A percentile compares a stretch with the other conserved stretches of the same genome.
Conservation (phyloP, 1,284 basidiomycete species). For the Chalciporus sp. region DNA sequence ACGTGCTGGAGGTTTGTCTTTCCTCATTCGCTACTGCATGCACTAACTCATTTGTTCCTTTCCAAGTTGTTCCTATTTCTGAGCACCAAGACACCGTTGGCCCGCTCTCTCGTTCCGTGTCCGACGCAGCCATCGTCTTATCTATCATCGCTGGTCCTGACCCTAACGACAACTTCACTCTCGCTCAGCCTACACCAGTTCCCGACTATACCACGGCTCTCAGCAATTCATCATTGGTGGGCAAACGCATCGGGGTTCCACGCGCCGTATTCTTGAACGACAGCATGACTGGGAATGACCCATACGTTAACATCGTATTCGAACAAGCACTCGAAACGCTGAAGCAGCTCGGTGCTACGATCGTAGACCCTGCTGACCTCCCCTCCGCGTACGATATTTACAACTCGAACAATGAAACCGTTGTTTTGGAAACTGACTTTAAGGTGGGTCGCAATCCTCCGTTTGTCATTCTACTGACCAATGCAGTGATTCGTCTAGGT, state of each 20-base stretch:
- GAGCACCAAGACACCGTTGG: conserved; percentile 67
- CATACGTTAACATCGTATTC: conserved; percentile 48
- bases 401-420: conserved; percentile 51
- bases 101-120: conserved; percentile 58
- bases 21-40: neutral
- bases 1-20: conserved; percentile 50
- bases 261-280: conserved; percentile 48
- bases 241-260: conserved; percentile 64
- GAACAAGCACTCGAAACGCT: conserved; percentile 52
- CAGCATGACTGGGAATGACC: conserved; percentile 44
- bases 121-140: conserved; percentile 62
- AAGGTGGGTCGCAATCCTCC: conserved; percentile 42
- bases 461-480: neutral
- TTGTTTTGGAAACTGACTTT: conserved; percentile 58
- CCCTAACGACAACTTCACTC: conserved; percentile 61
- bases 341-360: conserved; percentile 53
- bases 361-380: conserved; percentile 65
- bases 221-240: conserved; percentile 48
- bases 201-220: conserved; percentile 60
- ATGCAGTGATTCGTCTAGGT: conserved; percentile 37
- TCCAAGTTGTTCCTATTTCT: conserved; percentile 59
- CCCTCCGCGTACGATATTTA: conserved; percentile 57
- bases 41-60: neutral
- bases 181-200: conserved; percentile 53
- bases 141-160: conserved; percentile 62